These are phyloP conservation scores for Drosera capensis DNA, from an alignment of 148 eudicot genomes.

Conservation along the genomic window DNA sequence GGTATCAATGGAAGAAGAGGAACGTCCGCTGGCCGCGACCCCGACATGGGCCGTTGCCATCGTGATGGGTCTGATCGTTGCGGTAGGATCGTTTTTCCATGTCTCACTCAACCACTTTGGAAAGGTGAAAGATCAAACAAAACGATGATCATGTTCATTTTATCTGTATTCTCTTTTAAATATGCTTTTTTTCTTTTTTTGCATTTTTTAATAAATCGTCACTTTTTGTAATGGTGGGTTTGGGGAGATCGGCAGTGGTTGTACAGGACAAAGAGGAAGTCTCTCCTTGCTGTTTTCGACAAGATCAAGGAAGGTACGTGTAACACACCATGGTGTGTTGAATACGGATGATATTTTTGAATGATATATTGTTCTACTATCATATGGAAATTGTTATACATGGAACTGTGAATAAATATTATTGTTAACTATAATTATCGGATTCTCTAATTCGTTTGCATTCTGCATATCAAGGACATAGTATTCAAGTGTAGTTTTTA, in stretches of 20 bases:
- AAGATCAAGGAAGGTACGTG: conserved; percentile 63
- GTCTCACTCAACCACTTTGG: conserved; percentile 26
- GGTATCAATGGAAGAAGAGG: conserved; percentile 20
- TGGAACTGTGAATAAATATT: conserved; percentile 1
- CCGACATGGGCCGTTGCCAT: conserved; percentile 83
- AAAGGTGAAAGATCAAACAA: too few relatives aligned
- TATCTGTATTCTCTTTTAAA: neutral
- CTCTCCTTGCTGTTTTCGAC: conserved; percentile 46
- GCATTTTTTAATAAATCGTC: neutral
- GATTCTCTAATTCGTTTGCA: neutral
- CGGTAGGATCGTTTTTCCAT: conserved; percentile 32
- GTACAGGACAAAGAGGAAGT: conserved; percentile 51
- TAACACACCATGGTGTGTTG: neutral
- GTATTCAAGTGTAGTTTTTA: too few relatives aligned
- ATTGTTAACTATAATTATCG: neutral
- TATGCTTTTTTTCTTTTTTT: neutral
- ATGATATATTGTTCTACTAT: too few relatives aligned
- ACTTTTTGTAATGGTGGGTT: neutral
- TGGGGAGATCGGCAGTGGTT: conserved; percentile 36
- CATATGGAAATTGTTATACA: too few relatives aligned
- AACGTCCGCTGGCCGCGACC: conserved; percentile 41
- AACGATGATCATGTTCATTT: too few relatives aligned
- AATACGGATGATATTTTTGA: neutral
- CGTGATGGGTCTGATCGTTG: conserved; percentile 38
- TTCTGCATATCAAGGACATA: too few relatives aligned